A percentile compares a stretch with the other conserved stretches of the same genome.
These are phyloP conservation scores for Nematocida sp. DNA, from an alignment of 371 early-diverging fungal species.

Conservation along the genomic window DNA sequence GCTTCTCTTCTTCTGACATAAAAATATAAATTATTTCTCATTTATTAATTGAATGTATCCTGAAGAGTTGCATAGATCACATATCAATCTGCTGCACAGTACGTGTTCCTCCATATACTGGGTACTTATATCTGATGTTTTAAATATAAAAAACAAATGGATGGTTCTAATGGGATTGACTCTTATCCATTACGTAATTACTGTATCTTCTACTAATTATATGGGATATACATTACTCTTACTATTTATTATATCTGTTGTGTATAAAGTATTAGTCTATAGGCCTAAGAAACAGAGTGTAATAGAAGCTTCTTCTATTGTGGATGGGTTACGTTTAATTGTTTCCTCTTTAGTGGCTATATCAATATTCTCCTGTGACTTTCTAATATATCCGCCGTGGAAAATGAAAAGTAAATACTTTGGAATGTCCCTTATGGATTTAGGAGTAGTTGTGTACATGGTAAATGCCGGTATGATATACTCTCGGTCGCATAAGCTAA, in stretches of 20 bases:
- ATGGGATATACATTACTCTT: not conserved
- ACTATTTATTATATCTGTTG: not conserved
- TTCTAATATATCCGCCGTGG: constrained; percentile 51
- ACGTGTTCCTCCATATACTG: constrained; percentile 22
- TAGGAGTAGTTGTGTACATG: constrained; percentile 64
- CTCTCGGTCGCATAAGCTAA: constrained; percentile 2
- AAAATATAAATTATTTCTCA: constrained; percentile 14
- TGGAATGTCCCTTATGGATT: constrained; percentile 65
- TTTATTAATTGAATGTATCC: constrained; percentile 17
- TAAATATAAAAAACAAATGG: constrained; percentile 17
- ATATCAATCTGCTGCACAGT: constrained; percentile 33
- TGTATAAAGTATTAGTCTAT: not conserved
- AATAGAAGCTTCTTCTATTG: not conserved
- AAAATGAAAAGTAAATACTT: constrained; percentile 57
- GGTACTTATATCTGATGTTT: constrained; percentile 14
- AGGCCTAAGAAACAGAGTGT: not conserved
- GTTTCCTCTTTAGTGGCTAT: constrained; percentile 50
- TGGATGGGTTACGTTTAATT: constrained; percentile 40
- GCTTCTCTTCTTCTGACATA: not conserved
- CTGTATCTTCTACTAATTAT: not conserved
- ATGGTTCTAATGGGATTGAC: constrained; percentile 4
- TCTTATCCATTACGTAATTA: constrained; percentile 34
- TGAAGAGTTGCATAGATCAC: not conserved
- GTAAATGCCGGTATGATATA: constrained; percentile 57
- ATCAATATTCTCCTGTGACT: constrained; percentile 64